Evolutionary conservation across 176 grass and related monocot species (phyloP).

Genomic region (Rhynchospora breviuscula): DNA sequence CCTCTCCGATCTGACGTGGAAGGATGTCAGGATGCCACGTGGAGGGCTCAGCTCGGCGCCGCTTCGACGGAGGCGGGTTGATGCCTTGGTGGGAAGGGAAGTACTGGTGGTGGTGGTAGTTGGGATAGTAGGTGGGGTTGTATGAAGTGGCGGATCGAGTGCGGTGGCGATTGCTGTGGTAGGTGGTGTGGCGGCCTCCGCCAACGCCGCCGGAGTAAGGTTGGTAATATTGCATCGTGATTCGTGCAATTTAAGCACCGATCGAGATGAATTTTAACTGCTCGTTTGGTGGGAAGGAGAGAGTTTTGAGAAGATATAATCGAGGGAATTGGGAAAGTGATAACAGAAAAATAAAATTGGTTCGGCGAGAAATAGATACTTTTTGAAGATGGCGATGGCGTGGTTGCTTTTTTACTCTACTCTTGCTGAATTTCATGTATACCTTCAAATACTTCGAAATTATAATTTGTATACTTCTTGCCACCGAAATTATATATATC

Average conservation of each 20-base stretch:
- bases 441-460: no score
- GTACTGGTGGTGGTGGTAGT: constrained; percentile 14
- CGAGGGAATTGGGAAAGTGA: constrained; percentile 19
- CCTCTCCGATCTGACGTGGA: constrained; percentile 16
- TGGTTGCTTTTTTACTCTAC: no score
- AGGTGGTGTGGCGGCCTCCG: not conserved
- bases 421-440: no score
- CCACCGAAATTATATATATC: no score
- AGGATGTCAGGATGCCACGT: constrained; percentile 15
- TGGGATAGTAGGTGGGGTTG: not conserved
- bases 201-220: not conserved
- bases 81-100: not conserved
- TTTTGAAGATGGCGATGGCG: no score
- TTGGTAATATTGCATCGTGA: constrained; percentile 19
- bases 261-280: not conserved
- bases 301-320: not conserved
- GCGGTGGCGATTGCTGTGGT: constrained; percentile 3
- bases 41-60: constrained; percentile 7
- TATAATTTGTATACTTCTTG: no score
- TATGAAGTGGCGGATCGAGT: constrained; percentile 4
- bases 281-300: not conserved
- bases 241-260: not conserved
- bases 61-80: constrained; percentile 18
- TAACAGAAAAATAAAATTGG: constrained; percentile 3
- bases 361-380: not conserved